Conservation (phyloP, 2,329 filamentous ascomycete genomes). For the Botrytis byssoidea region DNA sequence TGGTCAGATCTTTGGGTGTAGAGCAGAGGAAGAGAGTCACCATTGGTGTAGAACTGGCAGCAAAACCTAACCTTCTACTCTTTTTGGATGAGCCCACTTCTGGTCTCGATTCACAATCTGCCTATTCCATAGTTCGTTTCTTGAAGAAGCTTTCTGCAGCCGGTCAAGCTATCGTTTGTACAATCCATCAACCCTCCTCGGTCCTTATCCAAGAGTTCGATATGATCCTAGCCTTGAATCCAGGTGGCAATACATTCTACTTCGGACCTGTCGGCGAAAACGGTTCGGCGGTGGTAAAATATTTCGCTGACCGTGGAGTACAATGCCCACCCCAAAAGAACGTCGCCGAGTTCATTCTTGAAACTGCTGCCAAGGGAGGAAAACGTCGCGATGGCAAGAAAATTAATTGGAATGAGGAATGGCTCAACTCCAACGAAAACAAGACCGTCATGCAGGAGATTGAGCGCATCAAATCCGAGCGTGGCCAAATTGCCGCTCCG, state of each 20-base stretch:
- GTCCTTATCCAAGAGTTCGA: conserved; percentile 71
- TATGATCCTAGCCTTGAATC: conserved; percentile 68
- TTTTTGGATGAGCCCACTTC: conserved; percentile 73
- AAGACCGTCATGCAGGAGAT: conserved; percentile 62
- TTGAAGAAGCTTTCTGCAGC: conserved; percentile 64
- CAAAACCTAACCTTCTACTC: conserved; percentile 64
- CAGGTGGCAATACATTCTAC: conserved; percentile 67
- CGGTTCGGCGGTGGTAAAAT: conserved; percentile 62
- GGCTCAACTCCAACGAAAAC: conserved; percentile 64
- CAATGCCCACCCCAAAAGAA: conserved; percentile 66
- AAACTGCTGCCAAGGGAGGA: conserved; percentile 58
- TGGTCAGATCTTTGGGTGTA: conserved; percentile 63
- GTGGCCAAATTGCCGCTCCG: conserved; percentile 41
- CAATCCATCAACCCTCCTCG: conserved; percentile 70
- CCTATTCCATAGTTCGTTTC: conserved; percentile 67
- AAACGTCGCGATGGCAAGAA: conserved; percentile 50
- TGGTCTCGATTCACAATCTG: conserved; percentile 67
- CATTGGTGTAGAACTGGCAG: conserved; percentile 71
- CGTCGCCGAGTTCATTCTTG: conserved; percentile 64
- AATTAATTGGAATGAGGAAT: conserved; percentile 74
- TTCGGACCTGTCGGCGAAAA: conserved; percentile 71
- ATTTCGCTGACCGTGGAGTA: conserved; percentile 65
- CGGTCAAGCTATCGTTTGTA: conserved; percentile 71
- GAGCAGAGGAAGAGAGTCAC: conserved; percentile 65
- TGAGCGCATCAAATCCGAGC: conserved; percentile 42